Conservation (phyloP, 495 filamentous ascomycete species). For the Aspergillus sparsus region DNA sequence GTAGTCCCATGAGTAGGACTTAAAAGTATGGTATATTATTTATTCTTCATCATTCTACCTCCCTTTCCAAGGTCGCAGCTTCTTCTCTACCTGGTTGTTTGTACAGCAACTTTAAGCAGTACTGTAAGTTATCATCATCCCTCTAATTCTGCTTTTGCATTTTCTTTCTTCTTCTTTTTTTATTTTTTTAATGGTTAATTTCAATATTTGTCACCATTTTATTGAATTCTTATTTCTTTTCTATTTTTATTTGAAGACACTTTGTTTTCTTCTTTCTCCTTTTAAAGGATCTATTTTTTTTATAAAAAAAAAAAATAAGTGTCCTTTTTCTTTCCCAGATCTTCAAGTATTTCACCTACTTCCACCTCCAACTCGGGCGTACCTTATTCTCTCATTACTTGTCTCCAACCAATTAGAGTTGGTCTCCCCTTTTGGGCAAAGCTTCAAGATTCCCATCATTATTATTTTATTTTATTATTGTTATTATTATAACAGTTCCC, state of each 20-base stretch:
- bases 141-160: neutral
- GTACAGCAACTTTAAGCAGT: neutral
- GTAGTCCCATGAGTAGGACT: neutral
- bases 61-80: neutral
- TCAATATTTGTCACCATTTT: neutral
- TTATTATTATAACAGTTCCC: slow-evolving; percentile 14
- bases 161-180: neutral
- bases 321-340: no score
- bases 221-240: neutral
- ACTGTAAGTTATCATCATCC: slow-evolving; percentile 3
- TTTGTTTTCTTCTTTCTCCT: no score
- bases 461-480: slow-evolving; percentile 16
- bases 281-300: neutral
- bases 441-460: slow-evolving; percentile 24
- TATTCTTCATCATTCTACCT: neutral
- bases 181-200: neutral
- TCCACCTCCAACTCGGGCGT: neutral
- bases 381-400: neutral
- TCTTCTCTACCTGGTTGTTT: neutral
- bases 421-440: slow-evolving; percentile 24
- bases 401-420: slow-evolving; percentile 16
- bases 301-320: no score
- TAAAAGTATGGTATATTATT: neutral
- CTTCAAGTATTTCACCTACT: neutral
- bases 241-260: neutral